Evolutionary conservation across 768 basidiomycete genomes (phyloP).

Genomic region (Calocybe indica): DNA sequence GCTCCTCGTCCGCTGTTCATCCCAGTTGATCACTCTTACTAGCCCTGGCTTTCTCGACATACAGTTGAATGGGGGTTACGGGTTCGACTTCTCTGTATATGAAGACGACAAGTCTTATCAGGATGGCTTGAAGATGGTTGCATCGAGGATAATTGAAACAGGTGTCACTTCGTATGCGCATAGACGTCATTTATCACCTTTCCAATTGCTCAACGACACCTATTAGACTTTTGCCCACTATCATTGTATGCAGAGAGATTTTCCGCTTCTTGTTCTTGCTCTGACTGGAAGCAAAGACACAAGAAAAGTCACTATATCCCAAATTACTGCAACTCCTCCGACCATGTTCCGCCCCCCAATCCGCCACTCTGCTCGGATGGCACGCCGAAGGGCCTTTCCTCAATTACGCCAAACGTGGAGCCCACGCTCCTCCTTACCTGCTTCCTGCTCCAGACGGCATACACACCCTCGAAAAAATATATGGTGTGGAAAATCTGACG

Average conservation of each 20-base stretch:
- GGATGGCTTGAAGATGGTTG: conserved; percentile 61
- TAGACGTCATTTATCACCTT: conserved; percentile 5
- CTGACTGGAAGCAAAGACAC: conserved; percentile 45
- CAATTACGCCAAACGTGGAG: conserved; percentile 76
- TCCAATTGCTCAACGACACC: conserved; percentile 9
- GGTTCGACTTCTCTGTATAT: conserved; percentile 83
- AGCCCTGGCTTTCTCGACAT: conserved; percentile 86
- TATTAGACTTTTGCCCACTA: conserved; percentile 52
- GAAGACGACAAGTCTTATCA: conserved; percentile 66
- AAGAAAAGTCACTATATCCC: conserved; percentile 70
- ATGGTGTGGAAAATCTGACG: conserved; percentile 59
- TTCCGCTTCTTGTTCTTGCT: not conserved
- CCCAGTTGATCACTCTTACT: conserved; percentile 2
- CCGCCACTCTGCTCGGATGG: conserved; percentile 80
- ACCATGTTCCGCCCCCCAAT: conserved; percentile 56
- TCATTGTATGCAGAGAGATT: conserved; percentile 48
- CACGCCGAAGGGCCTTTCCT: conserved; percentile 91
- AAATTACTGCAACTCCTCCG: conserved; percentile 62
- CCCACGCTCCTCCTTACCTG: conserved; percentile 68
- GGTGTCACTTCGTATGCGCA: conserved; percentile 76
- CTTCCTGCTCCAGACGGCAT: conserved; percentile 57
- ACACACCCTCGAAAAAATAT: conserved; percentile 66
- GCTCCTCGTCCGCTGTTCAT: not conserved
- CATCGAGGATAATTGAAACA: conserved; percentile 76
- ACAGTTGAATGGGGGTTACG: conserved; percentile 88